Evolutionary conservation across 2,329 filamentous ascomycete species (phyloP), one percentile per base, ranked within the genome.

Genomic region (Sphaerulina vaccinii): DNA sequence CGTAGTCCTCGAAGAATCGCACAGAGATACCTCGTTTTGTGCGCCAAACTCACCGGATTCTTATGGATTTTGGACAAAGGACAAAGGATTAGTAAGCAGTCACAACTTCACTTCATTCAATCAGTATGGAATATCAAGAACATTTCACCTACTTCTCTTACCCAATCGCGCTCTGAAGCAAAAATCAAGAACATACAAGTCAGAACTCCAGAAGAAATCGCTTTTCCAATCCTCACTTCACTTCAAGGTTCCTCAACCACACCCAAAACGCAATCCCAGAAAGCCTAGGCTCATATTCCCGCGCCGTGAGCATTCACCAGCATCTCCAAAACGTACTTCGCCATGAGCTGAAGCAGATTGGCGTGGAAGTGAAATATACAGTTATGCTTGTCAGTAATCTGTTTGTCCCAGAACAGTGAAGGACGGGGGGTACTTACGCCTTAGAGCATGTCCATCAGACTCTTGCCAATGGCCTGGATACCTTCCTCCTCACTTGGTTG

Each of bases 401-500:
- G 27, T n/a, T 32, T 6, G n/a, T 13, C 27, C n/a, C 27, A 32
- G 27, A 10, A 3, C 11, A 10, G n/a, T n/a, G 27, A 32, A 7
- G n/a, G 27, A 11, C 2, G 18, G 5, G 22, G 5, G n/a, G 37
- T 39, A 39, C 7, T 39, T 21, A 13, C n/a, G 22, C 35, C 11
- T 19, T 33, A 9, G 11, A 48, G 36, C 29, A 39, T 8, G 15
- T 2, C 24, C 35, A 48, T 29, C 1, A 48, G 45, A 5, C 40
- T 36, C 13, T 19, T 3, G 0, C 45, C 45, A 13, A 48, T 15
- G 10, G 35, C 35, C 23, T 40, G 22, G 38, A 18, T 16, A 1
- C 61, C 63, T 16, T 63, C 52, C 29, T 58, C 51, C 15, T 61
- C 59, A 5, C 24, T 32, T 21, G 62, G 48, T 21, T 66, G 54